phyloP scores from a whole-genome alignment of 1,284 basidiomycete genomes.

The Ustanciosporium gigantosporum region DNA sequence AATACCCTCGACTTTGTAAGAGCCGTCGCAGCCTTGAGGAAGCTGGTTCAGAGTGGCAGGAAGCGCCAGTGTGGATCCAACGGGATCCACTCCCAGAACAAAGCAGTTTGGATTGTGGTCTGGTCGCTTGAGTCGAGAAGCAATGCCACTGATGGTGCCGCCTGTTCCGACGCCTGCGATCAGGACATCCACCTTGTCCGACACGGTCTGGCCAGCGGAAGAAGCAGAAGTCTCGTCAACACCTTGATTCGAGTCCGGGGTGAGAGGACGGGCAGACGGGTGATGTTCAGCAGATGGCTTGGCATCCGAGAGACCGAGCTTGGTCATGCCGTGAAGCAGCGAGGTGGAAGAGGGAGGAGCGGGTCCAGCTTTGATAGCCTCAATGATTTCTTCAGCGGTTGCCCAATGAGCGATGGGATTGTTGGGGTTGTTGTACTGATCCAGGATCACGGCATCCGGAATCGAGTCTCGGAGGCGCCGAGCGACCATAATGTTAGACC shows the following conservation, averaged over 20 bases:
- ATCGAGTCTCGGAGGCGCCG: conserved; percentile 76
- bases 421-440: conserved; percentile 76
- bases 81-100: conserved; percentile 88
- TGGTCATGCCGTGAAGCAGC: not conserved
- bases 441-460: conserved; percentile 82
- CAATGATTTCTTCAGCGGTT: conserved; percentile 63
- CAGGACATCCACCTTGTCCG: conserved; percentile 72
- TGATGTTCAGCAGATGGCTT: not conserved
- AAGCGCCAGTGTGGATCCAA: conserved; percentile 83
- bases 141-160: conserved; percentile 86
- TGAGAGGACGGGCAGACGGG: conserved; percentile 22
- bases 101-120: conserved; percentile 51
- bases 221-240: conserved; percentile 24
- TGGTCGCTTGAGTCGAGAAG: conserved; percentile 70
- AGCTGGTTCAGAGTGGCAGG: conserved; percentile 70
- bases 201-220: conserved; percentile 10
- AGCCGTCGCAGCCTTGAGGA: conserved; percentile 66
- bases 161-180: conserved; percentile 92
- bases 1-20: conserved; percentile 89
- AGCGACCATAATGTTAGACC: conserved; percentile 88
- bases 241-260: conserved; percentile 38
- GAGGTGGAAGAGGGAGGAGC: conserved; percentile 48
- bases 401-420: conserved; percentile 62
- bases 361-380: conserved; percentile 71
- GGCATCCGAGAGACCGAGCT: not conserved